phyloP scores from a whole-genome alignment of 2,329 filamentous ascomycete species.

The Colletotrichum godetiae region DNA sequence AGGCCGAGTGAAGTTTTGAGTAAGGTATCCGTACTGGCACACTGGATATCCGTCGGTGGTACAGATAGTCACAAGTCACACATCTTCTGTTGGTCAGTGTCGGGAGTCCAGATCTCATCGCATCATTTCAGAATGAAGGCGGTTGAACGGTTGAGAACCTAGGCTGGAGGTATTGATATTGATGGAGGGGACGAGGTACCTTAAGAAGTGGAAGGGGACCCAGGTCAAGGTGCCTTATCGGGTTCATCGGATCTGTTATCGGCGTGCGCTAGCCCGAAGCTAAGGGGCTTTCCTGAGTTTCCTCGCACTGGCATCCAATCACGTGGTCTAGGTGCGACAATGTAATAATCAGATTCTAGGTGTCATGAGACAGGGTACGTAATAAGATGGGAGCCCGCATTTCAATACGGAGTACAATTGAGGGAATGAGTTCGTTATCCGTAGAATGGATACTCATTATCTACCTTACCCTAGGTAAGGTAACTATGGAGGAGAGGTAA shows the following conservation, averaged over 20 bases:
- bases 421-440: background rate
- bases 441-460: no score
- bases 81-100: no score
- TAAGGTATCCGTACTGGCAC: background rate
- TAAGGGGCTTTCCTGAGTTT: slow-evolving; percentile 13
- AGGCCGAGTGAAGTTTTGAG: background rate
- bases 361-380: background rate
- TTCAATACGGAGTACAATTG: background rate
- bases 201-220: background rate
- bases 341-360: background rate
- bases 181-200: background rate
- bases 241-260: slow-evolving; percentile 19
- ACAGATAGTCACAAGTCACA: no score
- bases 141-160: no score
- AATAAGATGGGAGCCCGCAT: background rate
- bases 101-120: no score
- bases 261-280: slow-evolving; percentile 15
- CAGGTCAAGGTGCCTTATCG: background rate
- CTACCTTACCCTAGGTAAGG: no score
- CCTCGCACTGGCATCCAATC: slow-evolving; percentile 19
- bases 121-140: no score
- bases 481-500: no score
- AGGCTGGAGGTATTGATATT: no score
- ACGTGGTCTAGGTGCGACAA: slow-evolving; percentile 1
- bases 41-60: no score